Conservation (phyloP, 2,329 filamentous ascomycete genomes). For the Monosporascus sp. region DNA sequence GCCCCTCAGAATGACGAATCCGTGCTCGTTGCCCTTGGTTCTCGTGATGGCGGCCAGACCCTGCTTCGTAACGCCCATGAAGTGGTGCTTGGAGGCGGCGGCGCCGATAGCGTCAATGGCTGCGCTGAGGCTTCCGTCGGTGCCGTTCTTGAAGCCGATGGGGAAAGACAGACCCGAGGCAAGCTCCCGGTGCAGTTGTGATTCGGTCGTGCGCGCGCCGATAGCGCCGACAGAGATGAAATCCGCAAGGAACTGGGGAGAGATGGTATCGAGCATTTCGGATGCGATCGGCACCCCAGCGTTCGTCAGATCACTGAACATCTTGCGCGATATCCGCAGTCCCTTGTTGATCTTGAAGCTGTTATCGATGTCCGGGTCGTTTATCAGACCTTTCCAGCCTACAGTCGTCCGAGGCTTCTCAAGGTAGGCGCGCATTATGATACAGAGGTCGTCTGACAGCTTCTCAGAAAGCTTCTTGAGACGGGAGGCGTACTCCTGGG, state of each 20-base stretch:
- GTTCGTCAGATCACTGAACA: constrained; percentile 85
- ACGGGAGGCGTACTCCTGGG: constrained; percentile 79
- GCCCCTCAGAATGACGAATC: constrained; percentile 92
- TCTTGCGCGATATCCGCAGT: constrained; percentile 80
- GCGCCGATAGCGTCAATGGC: constrained; percentile 95
- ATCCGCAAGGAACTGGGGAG: constrained; percentile 94
- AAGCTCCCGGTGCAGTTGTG: constrained; percentile 91
- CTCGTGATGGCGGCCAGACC: constrained; percentile 91
- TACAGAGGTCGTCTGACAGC: constrained; percentile 76
- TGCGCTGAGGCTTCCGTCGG: constrained; percentile 83
- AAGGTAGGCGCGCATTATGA: constrained; percentile 98
- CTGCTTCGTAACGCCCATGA: constrained; percentile 98
- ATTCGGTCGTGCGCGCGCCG: constrained; percentile 92
- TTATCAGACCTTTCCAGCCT: constrained; percentile 98
- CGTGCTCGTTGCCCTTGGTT: constrained; percentile 91
- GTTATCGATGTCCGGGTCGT: constrained; percentile 96
- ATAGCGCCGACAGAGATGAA: constrained; percentile 94
- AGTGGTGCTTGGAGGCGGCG: constrained; percentile 82
- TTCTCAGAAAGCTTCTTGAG: constrained; percentile 73
- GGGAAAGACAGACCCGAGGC: constrained; percentile 94
- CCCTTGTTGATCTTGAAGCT: constrained; percentile 99
- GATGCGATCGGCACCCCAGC: constrained; percentile 90
- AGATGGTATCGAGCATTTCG: constrained; percentile 99
- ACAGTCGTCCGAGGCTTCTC: constrained; percentile 98
- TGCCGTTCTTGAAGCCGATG: constrained; percentile 99